A percentile compares a stretch with the other conserved stretches of the same genome.
Evolutionary conservation across 1,284 basidiomycete genomes (phyloP).

Genomic region (Melampsora americana): DNA sequence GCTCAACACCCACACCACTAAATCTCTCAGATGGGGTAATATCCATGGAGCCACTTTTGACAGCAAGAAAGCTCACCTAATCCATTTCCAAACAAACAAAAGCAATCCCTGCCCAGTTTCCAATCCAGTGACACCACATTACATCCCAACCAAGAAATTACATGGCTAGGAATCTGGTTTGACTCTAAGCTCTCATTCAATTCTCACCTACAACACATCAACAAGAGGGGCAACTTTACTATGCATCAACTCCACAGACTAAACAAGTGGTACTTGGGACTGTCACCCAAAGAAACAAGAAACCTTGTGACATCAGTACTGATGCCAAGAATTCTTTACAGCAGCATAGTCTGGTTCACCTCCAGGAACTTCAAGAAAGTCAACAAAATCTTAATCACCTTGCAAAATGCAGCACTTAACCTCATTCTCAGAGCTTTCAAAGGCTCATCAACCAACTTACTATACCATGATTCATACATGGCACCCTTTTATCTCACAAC

Average conservation of each 20-base stretch:
- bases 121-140: neutral
- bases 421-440: no score
- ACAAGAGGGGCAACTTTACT: neutral
- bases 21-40: neutral
- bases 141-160: neutral
- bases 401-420: no score
- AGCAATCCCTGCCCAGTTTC: neutral
- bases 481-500: neutral
- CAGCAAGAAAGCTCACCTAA: conserved; percentile 6
- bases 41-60: conserved; percentile 25
- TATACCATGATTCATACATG: neutral
- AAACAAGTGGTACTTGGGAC: neutral
- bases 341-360: conserved; percentile 22
- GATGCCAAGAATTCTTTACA: conserved; percentile 1
- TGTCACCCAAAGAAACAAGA: neutral
- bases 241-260: neutral
- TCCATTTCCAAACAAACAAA: neutral
- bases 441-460: no score
- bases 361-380: no score
- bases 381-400: neutral
- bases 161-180: no score
- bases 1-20: neutral
- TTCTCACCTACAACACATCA: neutral
- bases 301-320: conserved; percentile 1
- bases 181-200: neutral